Base-by-base conservation (phyloP, 768 basidiomycete species). In the Cystofilobasidium ferigula region DNA sequence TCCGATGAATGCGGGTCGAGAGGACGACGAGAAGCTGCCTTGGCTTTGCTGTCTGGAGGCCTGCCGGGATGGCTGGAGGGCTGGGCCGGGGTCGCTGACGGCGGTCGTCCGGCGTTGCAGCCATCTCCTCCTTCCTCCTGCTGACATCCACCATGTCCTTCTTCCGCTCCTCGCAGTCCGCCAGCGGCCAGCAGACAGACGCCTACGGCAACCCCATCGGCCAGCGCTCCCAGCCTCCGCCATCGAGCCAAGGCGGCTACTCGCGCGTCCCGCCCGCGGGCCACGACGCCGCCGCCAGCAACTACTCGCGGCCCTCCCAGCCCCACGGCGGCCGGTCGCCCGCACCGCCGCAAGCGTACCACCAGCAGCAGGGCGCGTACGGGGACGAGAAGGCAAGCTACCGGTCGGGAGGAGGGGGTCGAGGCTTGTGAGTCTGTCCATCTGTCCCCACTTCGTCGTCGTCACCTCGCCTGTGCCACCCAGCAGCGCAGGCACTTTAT, bases 151-250 rank as follows among this genome's bases (percentile, higher is more conserved):
- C 4, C n/a, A 48, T 48, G 47, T 54, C 51, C 51, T 54, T 54
- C 51, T 54, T 54, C 51, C 26, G 51, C 28, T 54, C 51, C 1
- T 30, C 51, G 2, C 28, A 26, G 14, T 28, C 51, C 13, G 18
- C 18, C 6, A 28, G 51, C 2, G 28, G 13, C 2, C 51, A 26
- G 28, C 51, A 54, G 51, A 54, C 51, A 6, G 51, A 54, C 51
- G 51, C 51, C 51, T 54, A 54, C 30, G 51, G 51, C 51, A 54
- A 54, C 51, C 51, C 51, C 28, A 54, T 54, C 30, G 51, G 51
- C 26, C 51, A 54, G 30, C 51, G 51, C 28, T 18, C 51, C 3
- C 30, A 16, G 5, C 18, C 26, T 6, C 51, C 51, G 2, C 2
- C 28, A 13, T 6, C 51, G 1, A n/a, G 45, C 30, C 18, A 16